Evolutionary conservation across 176 grass and related monocot genomes (phyloP).

Genomic region (Musa beccarii): DNA sequence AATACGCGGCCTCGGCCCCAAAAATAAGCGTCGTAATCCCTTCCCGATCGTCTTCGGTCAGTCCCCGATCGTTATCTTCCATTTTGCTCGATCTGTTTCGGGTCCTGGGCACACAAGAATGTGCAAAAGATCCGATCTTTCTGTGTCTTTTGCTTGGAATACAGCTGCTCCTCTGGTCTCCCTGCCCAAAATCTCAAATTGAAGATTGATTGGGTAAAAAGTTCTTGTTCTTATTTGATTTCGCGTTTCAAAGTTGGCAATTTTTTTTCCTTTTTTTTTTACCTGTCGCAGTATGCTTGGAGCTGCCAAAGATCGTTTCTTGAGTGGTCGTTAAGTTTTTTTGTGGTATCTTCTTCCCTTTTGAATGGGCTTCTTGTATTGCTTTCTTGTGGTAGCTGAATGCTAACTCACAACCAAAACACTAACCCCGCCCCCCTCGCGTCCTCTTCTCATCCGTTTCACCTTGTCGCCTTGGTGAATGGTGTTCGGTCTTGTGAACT

Average conservation of each 20-base stretch:
- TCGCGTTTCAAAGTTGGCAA: neutral
- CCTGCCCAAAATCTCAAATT: neutral
- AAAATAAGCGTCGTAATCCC: neutral
- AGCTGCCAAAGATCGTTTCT: slow-evolving; percentile 1
- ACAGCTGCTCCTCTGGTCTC: neutral
- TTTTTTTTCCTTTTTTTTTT: neutral
- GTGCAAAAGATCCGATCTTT: slow-evolving; percentile 3
- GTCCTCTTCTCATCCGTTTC: neutral
- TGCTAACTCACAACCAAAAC: neutral
- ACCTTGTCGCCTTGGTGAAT: slow-evolving; percentile 6
- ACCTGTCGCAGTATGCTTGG: neutral
- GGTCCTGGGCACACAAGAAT: neutral
- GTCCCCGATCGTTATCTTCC: neutral
- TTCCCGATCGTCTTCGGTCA: neutral
- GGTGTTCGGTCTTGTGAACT: neutral
- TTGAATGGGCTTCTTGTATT: neutral
- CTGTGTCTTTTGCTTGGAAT: neutral
- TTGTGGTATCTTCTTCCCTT: neutral
- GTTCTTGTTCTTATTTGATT: neutral
- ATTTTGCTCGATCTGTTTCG: slow-evolving; percentile 1
- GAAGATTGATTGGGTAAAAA: neutral
- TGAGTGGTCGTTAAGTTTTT: neutral
- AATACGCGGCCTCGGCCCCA: neutral
- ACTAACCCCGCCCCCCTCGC: neutral
- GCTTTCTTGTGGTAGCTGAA: neutral